Evolutionary conservation across 2,329 filamentous ascomycete species (phyloP), one percentile per base, ranked within the genome.

Genomic region (Fusarium domesticum): DNA sequence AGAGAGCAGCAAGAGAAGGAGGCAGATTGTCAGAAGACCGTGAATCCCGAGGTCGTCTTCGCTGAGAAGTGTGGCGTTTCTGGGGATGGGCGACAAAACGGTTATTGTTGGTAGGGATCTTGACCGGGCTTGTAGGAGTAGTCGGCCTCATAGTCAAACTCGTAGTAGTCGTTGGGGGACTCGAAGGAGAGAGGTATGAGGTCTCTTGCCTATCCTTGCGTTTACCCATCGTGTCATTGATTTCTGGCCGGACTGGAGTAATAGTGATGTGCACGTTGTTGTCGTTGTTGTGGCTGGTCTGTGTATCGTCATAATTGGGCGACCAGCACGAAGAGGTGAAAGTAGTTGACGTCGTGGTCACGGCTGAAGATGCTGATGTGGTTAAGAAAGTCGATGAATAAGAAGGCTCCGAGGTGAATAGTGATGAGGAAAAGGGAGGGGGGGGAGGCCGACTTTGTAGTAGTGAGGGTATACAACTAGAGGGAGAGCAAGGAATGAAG

Each of bases 1-100:
- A 68, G 19, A 85, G 67, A 11, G 79, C 78, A 6, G 79, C 79
- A 19, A 84, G 73, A 0, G 80, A 81, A 0, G 80, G 73, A 5
- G 81, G 76, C 17, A 84, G 70, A 14, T 72, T 67, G 45, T 81
- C 77, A 6, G 77, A 72, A 1, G 74, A 74, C 58, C 76, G 74
- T 2, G 69, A 63, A 42, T 76, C 70, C 46, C 64, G 67, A 7
- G 64, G 62, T 35, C 57, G 55, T 31, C 64, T 64, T 34, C 67
- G 66, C 38, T 71, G 66, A 18, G 60, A 62, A 45, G 67, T 61
- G 39, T 67, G 64, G 31, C 70, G 57, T 62, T 71, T 49, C 66
- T 66, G 50, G 57, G 62, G 45, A 60, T 68, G 54, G 50, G 49
- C 47, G 31, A 67, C 67, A 43, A 69, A 61, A 42, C 65, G 63